Evolutionary conservation across 1,284 basidiomycete genomes (phyloP), one percentile per base, ranked within the genome.

Genomic region (Sporisorium graminicola): DNA sequence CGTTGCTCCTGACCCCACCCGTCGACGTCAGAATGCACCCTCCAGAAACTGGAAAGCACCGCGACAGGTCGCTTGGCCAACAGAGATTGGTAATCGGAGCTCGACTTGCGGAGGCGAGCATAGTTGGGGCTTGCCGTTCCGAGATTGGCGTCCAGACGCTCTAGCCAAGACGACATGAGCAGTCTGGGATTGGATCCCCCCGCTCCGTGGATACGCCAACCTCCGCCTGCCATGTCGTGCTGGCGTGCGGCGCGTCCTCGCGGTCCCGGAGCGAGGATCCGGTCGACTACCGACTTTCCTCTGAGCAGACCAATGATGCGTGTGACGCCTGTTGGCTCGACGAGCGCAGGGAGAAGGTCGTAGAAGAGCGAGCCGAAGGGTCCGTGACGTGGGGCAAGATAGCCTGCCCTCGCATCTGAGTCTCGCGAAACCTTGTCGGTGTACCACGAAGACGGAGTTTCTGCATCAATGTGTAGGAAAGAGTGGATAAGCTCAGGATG

Each of bases 31-130:
- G 63, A 56, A 33, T 78, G 77, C 1, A 81, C 57, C 60, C 74
- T 71, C 79, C 79, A 81, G 37, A 81, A 81, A 63, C 62, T 67
- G 29, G 73, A 75, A 7, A 81, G 70, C 18, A 81, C 74, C 14
- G 79, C 79, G 10, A 68, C 59, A 2, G 79, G 79, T 7, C 72
- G 71, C 18, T 60, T 60, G 26, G 69, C 43, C 24, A 77, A 33
- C n/a, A 75, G 50, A 1, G 50, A 20, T 8, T 58, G 53, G 33
- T 76, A 72, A 2, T 67, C 52, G 24, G 51, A 43, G 40, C 20
- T 55, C 2, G 54, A 44, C 7, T 65, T 57, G 58, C 37, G 20
- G 7, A 79, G 65, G 6, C 33, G 50, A 4, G 49, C 56, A 64
- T 44, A 79, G 58, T 79, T 79, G 43, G 69, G 55, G 16, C 70